A percentile compares a stretch with the other conserved stretches of the same genome.
Evolutionary conservation across 352 stramenopile genomes (phyloP).

Genomic region (Phytophthora citricola): DNA sequence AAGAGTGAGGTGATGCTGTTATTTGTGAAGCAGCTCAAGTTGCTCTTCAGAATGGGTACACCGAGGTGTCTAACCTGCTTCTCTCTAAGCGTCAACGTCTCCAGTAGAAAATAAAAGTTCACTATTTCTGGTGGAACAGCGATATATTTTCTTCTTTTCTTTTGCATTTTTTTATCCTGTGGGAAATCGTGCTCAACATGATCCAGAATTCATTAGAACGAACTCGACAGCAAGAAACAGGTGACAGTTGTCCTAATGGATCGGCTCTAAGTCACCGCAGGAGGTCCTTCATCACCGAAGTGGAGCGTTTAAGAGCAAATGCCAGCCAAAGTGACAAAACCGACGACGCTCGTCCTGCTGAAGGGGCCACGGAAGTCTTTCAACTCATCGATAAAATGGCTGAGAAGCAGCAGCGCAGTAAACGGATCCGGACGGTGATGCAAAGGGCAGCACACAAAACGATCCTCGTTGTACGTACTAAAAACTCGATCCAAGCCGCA

Average conservation of each 20-base stretch:
- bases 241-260: background rate
- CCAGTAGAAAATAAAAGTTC: background rate
- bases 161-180: no score
- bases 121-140: no score
- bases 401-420: conserved; percentile 57
- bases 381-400: conserved; percentile 56
- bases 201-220: background rate
- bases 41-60: background rate
- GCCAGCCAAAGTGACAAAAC: conserved; percentile 6
- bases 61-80: background rate
- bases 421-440: conserved; percentile 67
- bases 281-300: conserved; percentile 51
- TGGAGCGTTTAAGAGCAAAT: conserved; percentile 20
- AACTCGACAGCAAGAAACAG: background rate
- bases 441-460: conserved; percentile 77
- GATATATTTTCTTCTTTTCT: no score
- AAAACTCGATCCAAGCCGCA: conserved; percentile 72
- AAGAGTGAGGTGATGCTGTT: no score
- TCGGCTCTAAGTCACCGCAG: conserved; percentile 1
- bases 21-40: background rate
- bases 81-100: background rate
- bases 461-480: conserved; percentile 73
- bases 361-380: conserved; percentile 51
- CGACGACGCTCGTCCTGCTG: conserved; percentile 14
- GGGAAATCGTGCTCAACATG: background rate